Percentiles rank a stretch among this genome's conserved stretches.
Evolutionary conservation across 306 rosid species (phyloP).

Genomic region (Vigna reflexopilosa): DNA sequence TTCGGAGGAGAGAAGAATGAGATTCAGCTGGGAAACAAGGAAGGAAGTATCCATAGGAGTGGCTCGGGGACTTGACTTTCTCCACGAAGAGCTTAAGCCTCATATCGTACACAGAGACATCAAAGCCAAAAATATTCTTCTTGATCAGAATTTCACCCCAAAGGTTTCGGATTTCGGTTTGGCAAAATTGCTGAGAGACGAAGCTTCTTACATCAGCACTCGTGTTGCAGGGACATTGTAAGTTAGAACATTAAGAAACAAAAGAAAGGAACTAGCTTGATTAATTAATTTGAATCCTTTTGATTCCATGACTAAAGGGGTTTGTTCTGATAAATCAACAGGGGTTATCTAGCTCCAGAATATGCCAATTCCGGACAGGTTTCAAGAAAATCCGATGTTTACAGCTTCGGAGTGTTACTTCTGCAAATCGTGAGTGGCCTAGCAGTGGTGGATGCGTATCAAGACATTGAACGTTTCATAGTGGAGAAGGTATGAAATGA

Average conservation of each 20-base stretch:
- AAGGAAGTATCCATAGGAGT: slow-evolving; percentile 68
- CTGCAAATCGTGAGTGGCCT: slow-evolving; percentile 78
- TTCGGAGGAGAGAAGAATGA: slow-evolving; percentile 61
- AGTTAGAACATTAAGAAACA: slow-evolving; percentile 39
- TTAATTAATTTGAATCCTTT: slow-evolving; percentile 1
- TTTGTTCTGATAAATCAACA: slow-evolving; percentile 34
- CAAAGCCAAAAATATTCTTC: slow-evolving; percentile 85
- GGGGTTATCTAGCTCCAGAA: slow-evolving; percentile 97
- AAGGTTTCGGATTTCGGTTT: slow-evolving; percentile 89
- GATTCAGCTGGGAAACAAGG: slow-evolving; percentile 74
- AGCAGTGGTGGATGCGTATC: slow-evolving; percentile 61
- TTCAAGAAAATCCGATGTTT: slow-evolving; percentile 89
- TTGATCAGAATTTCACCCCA: slow-evolving; percentile 67
- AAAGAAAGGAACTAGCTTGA: neutral
- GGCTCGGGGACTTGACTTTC: slow-evolving; percentile 78
- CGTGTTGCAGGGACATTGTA: slow-evolving; percentile 97
- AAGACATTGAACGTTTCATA: slow-evolving; percentile 69
- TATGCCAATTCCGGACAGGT: slow-evolving; percentile 84
- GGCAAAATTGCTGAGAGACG: slow-evolving; percentile 70
- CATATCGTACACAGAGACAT: slow-evolving; percentile 90
- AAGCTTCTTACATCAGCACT: slow-evolving; percentile 77
- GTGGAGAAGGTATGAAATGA: slow-evolving; percentile 78
- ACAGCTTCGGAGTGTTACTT: slow-evolving; percentile 85
- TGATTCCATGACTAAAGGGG: slow-evolving; percentile 27
- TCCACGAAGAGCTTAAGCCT: slow-evolving; percentile 76